These are phyloP conservation scores for Arthrobotrys pseudoclavata DNA, from an alignment of 2,329 filamentous ascomycete genomes.

Conservation along the genomic window DNA sequence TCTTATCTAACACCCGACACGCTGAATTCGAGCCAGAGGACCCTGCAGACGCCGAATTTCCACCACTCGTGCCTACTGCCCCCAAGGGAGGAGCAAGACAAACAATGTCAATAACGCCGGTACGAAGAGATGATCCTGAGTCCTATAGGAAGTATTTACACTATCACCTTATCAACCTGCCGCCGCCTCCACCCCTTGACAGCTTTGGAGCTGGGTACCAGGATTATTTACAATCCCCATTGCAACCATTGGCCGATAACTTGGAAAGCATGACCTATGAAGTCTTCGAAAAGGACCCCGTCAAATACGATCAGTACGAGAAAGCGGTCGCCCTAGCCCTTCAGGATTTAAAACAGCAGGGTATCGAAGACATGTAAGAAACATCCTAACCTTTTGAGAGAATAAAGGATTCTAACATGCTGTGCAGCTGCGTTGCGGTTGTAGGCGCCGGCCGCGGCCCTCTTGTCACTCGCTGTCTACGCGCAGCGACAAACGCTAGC, in stretches of 20 bases:
- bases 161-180: slow-evolving; percentile 86
- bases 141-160: slow-evolving; percentile 84
- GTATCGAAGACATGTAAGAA: slow-evolving; percentile 54
- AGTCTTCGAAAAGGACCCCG: slow-evolving; percentile 96
- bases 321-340: slow-evolving; percentile 84
- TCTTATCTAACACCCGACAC: slow-evolving; percentile 71
- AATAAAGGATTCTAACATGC: not conserved
- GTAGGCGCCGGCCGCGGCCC: slow-evolving; percentile 94
- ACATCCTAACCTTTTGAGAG: not conserved
- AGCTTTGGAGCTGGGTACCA: slow-evolving; percentile 81
- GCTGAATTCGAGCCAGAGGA: slow-evolving; percentile 67
- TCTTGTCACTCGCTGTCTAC: slow-evolving; percentile 86
- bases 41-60: slow-evolving; percentile 62
- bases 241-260: slow-evolving; percentile 96
- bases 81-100: slow-evolving; percentile 27
- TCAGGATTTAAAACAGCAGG: slow-evolving; percentile 79
- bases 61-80: slow-evolving; percentile 58
- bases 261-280: slow-evolving; percentile 98
- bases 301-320: slow-evolving; percentile 98
- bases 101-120: slow-evolving; percentile 64
- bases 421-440: slow-evolving; percentile 79
- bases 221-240: slow-evolving; percentile 93
- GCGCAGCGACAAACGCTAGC: slow-evolving; percentile 80
- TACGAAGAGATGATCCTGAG: slow-evolving; percentile 70
- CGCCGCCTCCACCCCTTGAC: slow-evolving; percentile 74